A percentile compares a stretch with the other conserved stretches of the same genome.
phyloP scores from a whole-genome alignment of 2,329 filamentous ascomycete genomes.

The Fusarium sp. region DNA sequence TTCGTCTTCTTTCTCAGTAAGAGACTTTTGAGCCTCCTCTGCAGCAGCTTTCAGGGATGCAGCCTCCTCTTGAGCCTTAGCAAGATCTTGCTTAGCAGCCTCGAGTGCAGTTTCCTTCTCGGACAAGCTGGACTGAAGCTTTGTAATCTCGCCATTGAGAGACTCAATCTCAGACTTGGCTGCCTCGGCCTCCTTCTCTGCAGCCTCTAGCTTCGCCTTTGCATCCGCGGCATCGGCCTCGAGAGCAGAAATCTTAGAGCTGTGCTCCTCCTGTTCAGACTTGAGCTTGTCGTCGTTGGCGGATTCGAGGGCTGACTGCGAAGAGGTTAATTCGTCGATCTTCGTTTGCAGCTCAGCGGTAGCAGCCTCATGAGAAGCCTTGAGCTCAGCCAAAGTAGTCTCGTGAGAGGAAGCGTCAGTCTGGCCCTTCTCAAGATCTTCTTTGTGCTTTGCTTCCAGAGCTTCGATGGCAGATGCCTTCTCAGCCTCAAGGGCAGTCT shows the following conservation, averaged over 20 bases:
- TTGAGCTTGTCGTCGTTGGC: constrained; percentile 57
- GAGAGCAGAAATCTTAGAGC: constrained; percentile 58
- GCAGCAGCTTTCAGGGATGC: constrained; percentile 60
- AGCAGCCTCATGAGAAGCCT: constrained; percentile 58
- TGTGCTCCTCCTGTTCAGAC: constrained; percentile 55
- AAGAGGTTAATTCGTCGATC: constrained; percentile 61
- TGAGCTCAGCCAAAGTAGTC: constrained; percentile 60
- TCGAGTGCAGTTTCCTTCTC: constrained; percentile 58
- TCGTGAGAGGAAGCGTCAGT: constrained; percentile 58
- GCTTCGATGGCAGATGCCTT: constrained; percentile 58
- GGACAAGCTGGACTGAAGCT: constrained; percentile 52
- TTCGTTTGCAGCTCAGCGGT: constrained; percentile 62
- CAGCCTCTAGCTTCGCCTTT: constrained; percentile 57
- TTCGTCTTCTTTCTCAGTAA: constrained; percentile 57
- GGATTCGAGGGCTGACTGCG: constrained; percentile 56
- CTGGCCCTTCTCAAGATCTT: constrained; percentile 59
- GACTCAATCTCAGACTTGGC: constrained; percentile 57
- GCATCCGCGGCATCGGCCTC: constrained; percentile 63
- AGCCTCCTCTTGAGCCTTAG: constrained; percentile 57
- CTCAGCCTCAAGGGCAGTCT: constrained; percentile 58
- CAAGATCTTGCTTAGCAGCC: constrained; percentile 51
- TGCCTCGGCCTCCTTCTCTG: constrained; percentile 55
- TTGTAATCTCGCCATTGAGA: constrained; percentile 51
- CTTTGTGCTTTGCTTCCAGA: constrained; percentile 63
- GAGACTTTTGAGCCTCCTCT: constrained; percentile 57